These are phyloP conservation scores for Brassica incana DNA, from an alignment of 345 rosid species.

Conservation along the genomic window DNA sequence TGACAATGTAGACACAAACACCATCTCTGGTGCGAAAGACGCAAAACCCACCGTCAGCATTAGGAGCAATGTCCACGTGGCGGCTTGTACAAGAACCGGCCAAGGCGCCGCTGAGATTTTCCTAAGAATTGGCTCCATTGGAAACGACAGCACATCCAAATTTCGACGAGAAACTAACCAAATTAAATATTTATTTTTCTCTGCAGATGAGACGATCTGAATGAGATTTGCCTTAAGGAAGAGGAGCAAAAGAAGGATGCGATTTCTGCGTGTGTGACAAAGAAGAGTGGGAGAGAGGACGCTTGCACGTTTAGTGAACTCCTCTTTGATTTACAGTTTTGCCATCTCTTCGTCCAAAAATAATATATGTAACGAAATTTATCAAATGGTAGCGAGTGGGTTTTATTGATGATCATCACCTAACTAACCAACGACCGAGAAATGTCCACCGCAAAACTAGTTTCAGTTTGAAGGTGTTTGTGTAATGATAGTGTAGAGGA, in stretches of 20 bases:
- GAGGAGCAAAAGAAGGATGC: slow-evolving; percentile 5
- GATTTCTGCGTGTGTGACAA: background rate
- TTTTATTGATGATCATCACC: background rate
- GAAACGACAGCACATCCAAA: background rate
- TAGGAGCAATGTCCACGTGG: slow-evolving; percentile 28
- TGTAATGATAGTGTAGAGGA: background rate
- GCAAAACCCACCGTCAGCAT: slow-evolving; percentile 29
- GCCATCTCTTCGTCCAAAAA: background rate
- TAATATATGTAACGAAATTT: background rate
- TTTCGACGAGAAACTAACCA: too few species aligned
- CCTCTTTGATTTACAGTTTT: background rate
- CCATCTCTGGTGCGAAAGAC: slow-evolving; percentile 32
- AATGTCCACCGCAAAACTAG: background rate
- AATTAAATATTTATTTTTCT: too few species aligned
- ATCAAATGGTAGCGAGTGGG: background rate
- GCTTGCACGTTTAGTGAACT: slow-evolving; percentile 28
- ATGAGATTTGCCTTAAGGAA: background rate
- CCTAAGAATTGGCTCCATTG: slow-evolving; percentile 2
- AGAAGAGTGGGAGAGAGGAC: slow-evolving; percentile 32
- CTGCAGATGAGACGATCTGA: background rate
- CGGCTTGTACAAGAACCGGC: background rate
- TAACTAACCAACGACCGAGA: background rate
- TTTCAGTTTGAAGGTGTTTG: background rate
- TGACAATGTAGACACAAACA: slow-evolving; percentile 28
- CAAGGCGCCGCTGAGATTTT: background rate